These are phyloP conservation scores for Papiliotrema terrestris DNA, from an alignment of 1,284 basidiomycete species.

Conservation along the genomic window DNA sequence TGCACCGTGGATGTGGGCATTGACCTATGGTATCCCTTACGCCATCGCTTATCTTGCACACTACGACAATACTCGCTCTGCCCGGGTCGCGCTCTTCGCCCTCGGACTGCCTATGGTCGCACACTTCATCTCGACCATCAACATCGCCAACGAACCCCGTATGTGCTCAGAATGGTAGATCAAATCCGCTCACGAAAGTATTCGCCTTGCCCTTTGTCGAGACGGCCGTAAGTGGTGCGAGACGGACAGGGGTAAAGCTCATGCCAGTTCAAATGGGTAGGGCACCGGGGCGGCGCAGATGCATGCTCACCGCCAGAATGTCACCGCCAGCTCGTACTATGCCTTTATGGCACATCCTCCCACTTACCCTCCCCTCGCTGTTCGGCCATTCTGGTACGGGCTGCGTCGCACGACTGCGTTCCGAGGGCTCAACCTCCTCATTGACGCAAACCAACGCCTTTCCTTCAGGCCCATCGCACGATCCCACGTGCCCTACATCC, in stretches of 20 bases:
- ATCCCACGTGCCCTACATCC: not conserved
- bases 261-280: constrained; percentile 1
- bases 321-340: not conserved
- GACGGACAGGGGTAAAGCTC: not conserved
- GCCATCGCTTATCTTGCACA: not conserved
- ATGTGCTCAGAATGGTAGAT: not conserved
- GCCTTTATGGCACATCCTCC: not conserved
- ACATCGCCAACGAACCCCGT: not conserved
- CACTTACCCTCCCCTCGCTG: not conserved
- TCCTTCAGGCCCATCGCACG: not conserved
- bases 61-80: not conserved
- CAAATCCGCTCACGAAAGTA: not conserved
- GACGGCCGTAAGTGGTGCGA: not conserved
- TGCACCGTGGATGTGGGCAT: not conserved
- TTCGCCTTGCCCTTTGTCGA: not conserved
- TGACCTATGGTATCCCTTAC: not conserved
- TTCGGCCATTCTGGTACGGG: not conserved
- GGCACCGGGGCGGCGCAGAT: not conserved
- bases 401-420: not conserved
- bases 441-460: not conserved
- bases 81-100: constrained; percentile 1
- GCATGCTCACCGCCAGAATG: not conserved
- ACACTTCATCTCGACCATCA: not conserved
- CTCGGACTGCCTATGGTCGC: not conserved
- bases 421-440: not conserved